Evolutionary conservation across 257 asterid species (phyloP).

Genomic region (Sherardia arvensis): DNA sequence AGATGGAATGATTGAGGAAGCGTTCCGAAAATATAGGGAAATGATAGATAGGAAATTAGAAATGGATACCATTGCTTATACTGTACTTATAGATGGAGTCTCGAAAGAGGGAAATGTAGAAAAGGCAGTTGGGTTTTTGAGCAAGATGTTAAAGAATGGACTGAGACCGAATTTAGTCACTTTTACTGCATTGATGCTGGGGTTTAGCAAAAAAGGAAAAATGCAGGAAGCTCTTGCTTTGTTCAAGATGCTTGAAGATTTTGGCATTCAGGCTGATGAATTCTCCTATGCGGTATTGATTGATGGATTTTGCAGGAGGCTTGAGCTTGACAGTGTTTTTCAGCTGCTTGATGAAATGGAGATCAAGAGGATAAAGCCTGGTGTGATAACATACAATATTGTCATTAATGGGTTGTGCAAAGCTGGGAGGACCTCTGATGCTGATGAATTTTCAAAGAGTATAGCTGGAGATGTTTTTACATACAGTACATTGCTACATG

Average conservation of each 20-base stretch:
- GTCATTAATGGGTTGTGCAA: conserved; percentile 71
- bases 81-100: conserved; percentile 69
- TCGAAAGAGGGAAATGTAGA: conserved; percentile 76
- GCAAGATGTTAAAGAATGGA: conserved; percentile 65
- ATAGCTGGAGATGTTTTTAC: conserved; percentile 59
- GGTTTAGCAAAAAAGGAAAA: conserved; percentile 76
- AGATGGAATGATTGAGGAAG: conserved; percentile 47
- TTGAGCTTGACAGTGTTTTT: conserved; percentile 43
- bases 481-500: conserved; percentile 57
- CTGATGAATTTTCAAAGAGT: conserved; percentile 51
- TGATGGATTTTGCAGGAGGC: conserved; percentile 60
- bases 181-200: conserved; percentile 58
- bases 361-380: conserved; percentile 44
- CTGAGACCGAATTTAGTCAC: conserved; percentile 60
- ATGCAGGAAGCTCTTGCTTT: conserved; percentile 58
- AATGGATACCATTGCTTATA: conserved; percentile 54
- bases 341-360: conserved; percentile 65
- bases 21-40: conserved; percentile 36
- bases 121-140: conserved; percentile 61
- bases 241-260: conserved; percentile 40
- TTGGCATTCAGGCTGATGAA: conserved; percentile 61
- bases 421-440: conserved; percentile 64
- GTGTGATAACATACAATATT: conserved; percentile 67
- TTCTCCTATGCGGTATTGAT: conserved; percentile 59
- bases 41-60: conserved; percentile 35